Evolutionary conservation across 164 flowering plant genomes (phyloP).

Genomic region (Amborella trichopoda): DNA sequence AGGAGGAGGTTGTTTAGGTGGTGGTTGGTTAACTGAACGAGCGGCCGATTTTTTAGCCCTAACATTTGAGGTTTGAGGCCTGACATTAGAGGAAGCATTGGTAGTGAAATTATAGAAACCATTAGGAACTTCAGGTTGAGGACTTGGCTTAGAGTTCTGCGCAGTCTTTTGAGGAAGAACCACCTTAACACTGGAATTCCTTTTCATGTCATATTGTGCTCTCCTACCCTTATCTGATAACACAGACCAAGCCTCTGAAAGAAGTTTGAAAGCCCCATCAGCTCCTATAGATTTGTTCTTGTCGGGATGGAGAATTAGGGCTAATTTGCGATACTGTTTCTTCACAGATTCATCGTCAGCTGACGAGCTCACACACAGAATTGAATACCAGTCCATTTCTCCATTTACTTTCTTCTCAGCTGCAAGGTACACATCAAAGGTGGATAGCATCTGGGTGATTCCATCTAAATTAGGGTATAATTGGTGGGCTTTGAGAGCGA

Average conservation of each 20-base stretch:
- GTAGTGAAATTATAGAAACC: conserved; percentile 44
- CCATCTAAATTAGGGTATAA: conserved; percentile 67
- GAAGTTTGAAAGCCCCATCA: conserved; percentile 80
- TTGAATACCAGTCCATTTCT: conserved; percentile 69
- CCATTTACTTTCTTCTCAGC: conserved; percentile 56
- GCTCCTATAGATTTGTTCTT: conserved; percentile 87
- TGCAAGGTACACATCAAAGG: conserved; percentile 50
- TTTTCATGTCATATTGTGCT: conserved; percentile 48
- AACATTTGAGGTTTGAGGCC: conserved; percentile 20
- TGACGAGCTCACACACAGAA: conserved; percentile 53
- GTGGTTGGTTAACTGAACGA: not conserved
- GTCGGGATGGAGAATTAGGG: conserved; percentile 88
- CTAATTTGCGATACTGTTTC: conserved; percentile 73
- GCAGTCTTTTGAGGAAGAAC: conserved; percentile 20
- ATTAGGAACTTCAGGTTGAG: conserved; percentile 27
- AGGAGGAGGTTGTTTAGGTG: conserved; percentile 14
- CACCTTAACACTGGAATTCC: conserved; percentile 20
- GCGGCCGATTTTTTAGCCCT: conserved; percentile 2
- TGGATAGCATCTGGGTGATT: conserved; percentile 51
- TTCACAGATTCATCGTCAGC: conserved; percentile 69
- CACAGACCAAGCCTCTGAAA: conserved; percentile 87
- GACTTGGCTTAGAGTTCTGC: conserved; percentile 5
- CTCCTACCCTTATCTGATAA: conserved; percentile 66
- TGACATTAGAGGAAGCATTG: conserved; percentile 18
- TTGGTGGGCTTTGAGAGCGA: conserved; percentile 63